phyloP scores from a whole-genome alignment of 1,139 yeast genomes.

The Yamadazyma spencermartinsiae region DNA sequence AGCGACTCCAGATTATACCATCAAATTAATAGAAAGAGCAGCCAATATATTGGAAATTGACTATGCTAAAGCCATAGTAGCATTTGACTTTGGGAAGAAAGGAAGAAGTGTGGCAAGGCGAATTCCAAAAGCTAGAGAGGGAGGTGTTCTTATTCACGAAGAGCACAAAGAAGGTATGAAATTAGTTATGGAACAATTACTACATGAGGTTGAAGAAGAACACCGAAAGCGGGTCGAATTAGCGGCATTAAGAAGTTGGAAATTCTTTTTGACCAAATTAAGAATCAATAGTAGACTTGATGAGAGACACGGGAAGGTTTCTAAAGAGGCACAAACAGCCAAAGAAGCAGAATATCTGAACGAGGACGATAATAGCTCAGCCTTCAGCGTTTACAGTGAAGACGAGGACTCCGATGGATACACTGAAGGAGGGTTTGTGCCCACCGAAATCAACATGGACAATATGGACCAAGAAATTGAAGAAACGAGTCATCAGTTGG shows the following conservation, averaged over 20 bases:
- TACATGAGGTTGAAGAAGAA: conserved; percentile 55
- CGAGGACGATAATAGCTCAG: conserved; percentile 11
- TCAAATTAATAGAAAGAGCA: conserved; percentile 62
- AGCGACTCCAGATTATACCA: conserved; percentile 24
- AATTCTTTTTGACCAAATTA: conserved; percentile 65
- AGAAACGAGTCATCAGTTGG: conserved; percentile 2
- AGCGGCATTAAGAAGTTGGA: conserved; percentile 72
- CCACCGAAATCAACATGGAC: conserved; percentile 5
- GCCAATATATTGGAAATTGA: conserved; percentile 71
- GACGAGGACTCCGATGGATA: conserved; percentile 7
- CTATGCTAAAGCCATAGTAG: conserved; percentile 84
- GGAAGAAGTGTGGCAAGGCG: conserved; percentile 20
- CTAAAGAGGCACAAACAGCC: neutral
- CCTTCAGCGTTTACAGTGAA: conserved; percentile 14
- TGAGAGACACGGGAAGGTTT: conserved; percentile 57
- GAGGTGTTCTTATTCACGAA: conserved; percentile 74
- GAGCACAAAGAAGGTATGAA: conserved; percentile 68
- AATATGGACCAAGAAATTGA: neutral
- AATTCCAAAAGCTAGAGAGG: conserved; percentile 33
- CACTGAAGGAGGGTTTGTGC: conserved; percentile 19
- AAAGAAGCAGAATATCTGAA: conserved; percentile 6
- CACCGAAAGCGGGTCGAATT: conserved; percentile 45
- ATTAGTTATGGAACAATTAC: conserved; percentile 54
- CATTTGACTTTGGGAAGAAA: conserved; percentile 65
- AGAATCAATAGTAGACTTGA: conserved; percentile 71